Conservation (phyloP, 169 alveolate species). For the Eimeria tenella region DNA sequence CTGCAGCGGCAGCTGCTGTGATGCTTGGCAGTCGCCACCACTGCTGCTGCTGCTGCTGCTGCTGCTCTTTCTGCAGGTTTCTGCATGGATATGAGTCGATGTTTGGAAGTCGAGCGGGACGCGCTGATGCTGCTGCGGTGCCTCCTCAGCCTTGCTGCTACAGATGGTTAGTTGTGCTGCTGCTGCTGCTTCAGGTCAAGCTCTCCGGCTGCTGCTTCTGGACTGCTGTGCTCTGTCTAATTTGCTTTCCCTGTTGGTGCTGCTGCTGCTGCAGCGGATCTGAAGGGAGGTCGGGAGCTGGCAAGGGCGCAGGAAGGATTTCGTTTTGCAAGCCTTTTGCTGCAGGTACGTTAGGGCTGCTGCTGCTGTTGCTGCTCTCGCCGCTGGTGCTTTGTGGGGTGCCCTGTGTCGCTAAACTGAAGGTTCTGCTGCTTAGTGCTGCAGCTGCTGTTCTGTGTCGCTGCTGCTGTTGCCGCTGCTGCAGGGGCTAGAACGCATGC, state of each 20-base stretch:
- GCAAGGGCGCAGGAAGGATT: constrained; percentile 37
- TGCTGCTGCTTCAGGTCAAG: neutral
- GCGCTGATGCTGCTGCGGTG: constrained; percentile 71
- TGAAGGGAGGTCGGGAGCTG: constrained; percentile 22
- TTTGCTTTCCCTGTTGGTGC: neutral
- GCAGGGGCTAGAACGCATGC: constrained; percentile 50
- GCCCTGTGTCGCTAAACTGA: neutral
- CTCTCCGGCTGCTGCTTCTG: constrained; percentile 1
- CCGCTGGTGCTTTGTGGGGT: neutral
- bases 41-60: constrained; percentile 55
- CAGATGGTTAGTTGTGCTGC: constrained; percentile 48
- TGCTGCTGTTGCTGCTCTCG: constrained; percentile 24
- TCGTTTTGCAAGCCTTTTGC: constrained; percentile 30
- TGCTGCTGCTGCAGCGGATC: constrained; percentile 68
- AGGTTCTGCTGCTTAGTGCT: neutral
- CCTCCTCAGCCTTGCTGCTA: constrained; percentile 23
- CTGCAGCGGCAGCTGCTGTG: neutral
- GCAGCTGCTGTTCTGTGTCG: constrained; percentile 20
- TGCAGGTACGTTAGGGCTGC: constrained; percentile 46
- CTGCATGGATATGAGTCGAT: constrained; percentile 52
- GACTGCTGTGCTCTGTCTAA: neutral
- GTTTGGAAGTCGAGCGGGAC: constrained; percentile 71
- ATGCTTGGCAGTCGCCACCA: neutral
- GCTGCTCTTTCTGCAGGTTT: constrained; percentile 39
- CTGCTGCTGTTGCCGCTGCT: constrained; percentile 19